Conservation (phyloP, 2,329 filamentous ascomycete genomes). For the Plenodomus tracheiphilus region DNA sequence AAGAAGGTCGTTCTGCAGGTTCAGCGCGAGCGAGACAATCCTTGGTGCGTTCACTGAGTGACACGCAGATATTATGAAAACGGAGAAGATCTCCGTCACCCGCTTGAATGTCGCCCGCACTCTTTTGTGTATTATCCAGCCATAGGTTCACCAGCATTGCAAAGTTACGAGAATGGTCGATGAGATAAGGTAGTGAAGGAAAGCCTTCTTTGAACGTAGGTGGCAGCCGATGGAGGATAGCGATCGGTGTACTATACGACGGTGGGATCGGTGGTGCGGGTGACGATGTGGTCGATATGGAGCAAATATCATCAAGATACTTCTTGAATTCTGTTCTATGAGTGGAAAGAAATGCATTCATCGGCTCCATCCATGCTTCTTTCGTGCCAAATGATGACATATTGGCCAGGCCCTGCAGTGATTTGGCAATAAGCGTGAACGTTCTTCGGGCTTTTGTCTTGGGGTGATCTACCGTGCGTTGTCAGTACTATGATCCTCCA, state of each 20-base stretch:
- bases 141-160: slow-evolving; percentile 82
- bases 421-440: slow-evolving; percentile 89
- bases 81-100: slow-evolving; percentile 51
- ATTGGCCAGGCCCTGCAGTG: slow-evolving; percentile 86
- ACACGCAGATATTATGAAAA: slow-evolving; percentile 55
- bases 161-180: slow-evolving; percentile 85
- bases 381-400: slow-evolving; percentile 90
- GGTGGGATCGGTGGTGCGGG: slow-evolving; percentile 69
- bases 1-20: slow-evolving; percentile 55
- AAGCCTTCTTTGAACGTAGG: slow-evolving; percentile 86
- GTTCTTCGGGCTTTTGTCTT: slow-evolving; percentile 82
- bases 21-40: slow-evolving; percentile 57
- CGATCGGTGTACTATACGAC: slow-evolving; percentile 89
- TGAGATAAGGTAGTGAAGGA: slow-evolving; percentile 87
- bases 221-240: slow-evolving; percentile 81
- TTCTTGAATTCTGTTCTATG: slow-evolving; percentile 81
- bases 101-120: slow-evolving; percentile 42
- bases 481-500: slow-evolving; percentile 9
- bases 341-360: slow-evolving; percentile 82
- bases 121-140: slow-evolving; percentile 60
- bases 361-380: slow-evolving; percentile 98
- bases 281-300: slow-evolving; percentile 68
- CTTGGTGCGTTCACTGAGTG: slow-evolving; percentile 52
- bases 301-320: slow-evolving; percentile 85
- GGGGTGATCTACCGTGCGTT: slow-evolving; percentile 67